Conservation (phyloP, 805 yeast genomes). For the Candida fluviatilis region DNA sequence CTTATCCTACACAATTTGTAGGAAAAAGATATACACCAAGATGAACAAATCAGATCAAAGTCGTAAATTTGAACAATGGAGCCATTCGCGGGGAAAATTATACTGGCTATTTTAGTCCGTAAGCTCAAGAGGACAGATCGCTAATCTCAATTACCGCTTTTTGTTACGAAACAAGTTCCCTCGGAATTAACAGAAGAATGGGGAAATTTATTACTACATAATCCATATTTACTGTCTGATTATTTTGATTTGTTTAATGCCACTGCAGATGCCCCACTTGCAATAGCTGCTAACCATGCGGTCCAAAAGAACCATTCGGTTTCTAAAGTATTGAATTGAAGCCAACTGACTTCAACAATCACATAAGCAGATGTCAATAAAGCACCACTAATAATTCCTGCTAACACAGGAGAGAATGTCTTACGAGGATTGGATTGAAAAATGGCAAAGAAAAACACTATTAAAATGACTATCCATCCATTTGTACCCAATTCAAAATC, state of each 20-base stretch:
- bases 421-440: background rate
- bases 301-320: conserved; percentile 3
- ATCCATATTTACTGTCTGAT: too few species aligned
- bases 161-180: too few species aligned
- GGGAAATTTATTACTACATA: background rate
- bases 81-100: too few species aligned
- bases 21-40: too few species aligned
- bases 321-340: conserved; percentile 2
- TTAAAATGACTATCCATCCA: background rate
- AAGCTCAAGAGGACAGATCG: too few species aligned
- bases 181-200: too few species aligned
- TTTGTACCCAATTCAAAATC: background rate
- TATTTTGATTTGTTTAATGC: conserved; percentile 1
- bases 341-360: conserved; percentile 1
- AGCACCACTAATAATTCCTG: background rate
- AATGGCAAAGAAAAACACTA: background rate
- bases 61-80: too few species aligned
- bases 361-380: conserved; percentile 1
- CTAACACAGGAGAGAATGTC: background rate
- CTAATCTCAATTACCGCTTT: too few species aligned
- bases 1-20: too few species aligned
- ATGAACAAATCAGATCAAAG: too few species aligned
- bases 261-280: background rate
- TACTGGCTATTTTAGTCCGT: too few species aligned
- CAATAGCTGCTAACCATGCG: background rate